Conservation (phyloP, 176 grass and related monocot genomes). For the Zea luxurians region DNA sequence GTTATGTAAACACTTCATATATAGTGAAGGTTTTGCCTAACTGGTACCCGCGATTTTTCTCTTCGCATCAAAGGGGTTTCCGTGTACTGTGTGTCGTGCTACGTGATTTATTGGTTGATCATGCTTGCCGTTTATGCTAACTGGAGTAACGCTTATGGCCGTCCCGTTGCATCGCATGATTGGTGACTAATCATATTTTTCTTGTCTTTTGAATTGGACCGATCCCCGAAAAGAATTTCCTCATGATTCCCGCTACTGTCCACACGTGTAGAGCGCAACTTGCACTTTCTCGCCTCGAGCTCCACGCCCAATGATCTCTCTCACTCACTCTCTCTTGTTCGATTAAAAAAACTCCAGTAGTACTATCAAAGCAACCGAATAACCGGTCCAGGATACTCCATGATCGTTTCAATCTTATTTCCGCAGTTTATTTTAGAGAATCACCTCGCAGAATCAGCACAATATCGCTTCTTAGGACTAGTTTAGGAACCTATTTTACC, state of each 20-base stretch:
- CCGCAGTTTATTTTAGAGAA: too few relatives aligned
- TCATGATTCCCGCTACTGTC: conserved; percentile 16
- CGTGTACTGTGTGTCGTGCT: too few relatives aligned
- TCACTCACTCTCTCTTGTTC: not conserved
- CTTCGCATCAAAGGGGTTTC: too few relatives aligned
- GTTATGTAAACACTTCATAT: too few relatives aligned
- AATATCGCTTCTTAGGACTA: too few relatives aligned
- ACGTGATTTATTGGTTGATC: too few relatives aligned
- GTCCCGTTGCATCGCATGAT: conserved; percentile 24
- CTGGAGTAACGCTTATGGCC: not conserved
- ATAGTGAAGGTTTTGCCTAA: too few relatives aligned
- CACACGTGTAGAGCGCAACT: conserved; percentile 29
- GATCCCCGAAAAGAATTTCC: not conserved
- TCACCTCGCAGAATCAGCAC: too few relatives aligned
- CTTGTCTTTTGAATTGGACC: not conserved
- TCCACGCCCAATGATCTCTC: conserved; percentile 42
- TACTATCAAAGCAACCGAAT: not conserved
- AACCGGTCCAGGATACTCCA: not conserved
- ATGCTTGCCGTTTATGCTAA: too few relatives aligned
- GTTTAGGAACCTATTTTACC: too few relatives aligned
- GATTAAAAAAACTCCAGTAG: not conserved
- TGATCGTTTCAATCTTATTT: too few relatives aligned
- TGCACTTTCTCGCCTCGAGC: conserved; percentile 38
- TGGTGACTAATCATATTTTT: not conserved
- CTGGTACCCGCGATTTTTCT: too few relatives aligned